Percentiles rank a stretch among this genome's conserved stretches.
These are phyloP conservation scores for Turritis glabra DNA, from an alignment of 345 rosid species.

Conservation along the genomic window DNA sequence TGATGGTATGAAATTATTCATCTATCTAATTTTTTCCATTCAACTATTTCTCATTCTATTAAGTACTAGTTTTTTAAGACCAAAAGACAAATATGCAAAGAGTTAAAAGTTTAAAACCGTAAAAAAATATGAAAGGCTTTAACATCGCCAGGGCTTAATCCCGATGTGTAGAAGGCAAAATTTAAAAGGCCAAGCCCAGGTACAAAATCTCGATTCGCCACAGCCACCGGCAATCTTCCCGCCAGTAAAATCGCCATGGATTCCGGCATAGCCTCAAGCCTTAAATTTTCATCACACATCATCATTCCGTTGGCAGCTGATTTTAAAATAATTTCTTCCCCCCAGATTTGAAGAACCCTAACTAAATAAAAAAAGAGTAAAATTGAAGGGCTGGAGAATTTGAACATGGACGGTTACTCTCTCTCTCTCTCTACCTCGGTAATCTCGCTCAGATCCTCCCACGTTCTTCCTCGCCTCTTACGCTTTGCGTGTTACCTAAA, in stretches of 20 bases:
- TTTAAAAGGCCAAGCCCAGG: background rate
- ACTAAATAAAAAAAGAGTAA: background rate
- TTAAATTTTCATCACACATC: background rate
- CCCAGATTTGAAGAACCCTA: constrained; percentile 22
- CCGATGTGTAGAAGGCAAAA: background rate
- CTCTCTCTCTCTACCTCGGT: constrained; percentile 25
- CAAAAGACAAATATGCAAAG: background rate
- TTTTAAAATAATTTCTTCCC: background rate
- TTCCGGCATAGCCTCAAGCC: constrained; percentile 26
- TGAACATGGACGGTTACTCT: constrained; percentile 40
- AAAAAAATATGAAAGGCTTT: background rate
- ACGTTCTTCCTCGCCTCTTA: constrained; percentile 31
- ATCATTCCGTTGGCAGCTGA: background rate
- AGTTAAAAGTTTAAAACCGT: too few relatives aligned
- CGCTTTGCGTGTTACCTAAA: constrained; percentile 60
- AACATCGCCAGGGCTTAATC: background rate
- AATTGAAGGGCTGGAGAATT: constrained; percentile 18
- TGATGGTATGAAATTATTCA: too few relatives aligned
- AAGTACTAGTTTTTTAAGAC: background rate
- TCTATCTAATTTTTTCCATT: too few relatives aligned
- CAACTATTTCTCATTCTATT: too few relatives aligned
- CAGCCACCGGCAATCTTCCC: constrained; percentile 28
- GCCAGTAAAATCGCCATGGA: constrained; percentile 38
- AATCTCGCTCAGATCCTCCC: constrained; percentile 36
- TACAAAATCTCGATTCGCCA: background rate